phyloP scores from a whole-genome alignment of 129 eudicot species.

The Flaveria linearis region DNA sequence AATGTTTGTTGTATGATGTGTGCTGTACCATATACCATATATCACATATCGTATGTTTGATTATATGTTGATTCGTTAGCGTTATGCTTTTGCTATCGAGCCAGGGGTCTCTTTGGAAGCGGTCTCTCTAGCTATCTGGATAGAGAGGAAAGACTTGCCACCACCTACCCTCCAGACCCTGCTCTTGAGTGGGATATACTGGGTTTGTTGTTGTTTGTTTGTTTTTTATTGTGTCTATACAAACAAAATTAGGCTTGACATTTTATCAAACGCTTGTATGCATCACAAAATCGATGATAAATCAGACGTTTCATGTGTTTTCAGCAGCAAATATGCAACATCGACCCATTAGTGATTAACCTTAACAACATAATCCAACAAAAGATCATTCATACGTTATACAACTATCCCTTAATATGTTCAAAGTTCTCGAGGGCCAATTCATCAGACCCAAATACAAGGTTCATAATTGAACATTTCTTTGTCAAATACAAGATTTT shows the following conservation, averaged over 20 bases:
- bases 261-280: not conserved
- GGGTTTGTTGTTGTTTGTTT: too few species aligned
- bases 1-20: too few species aligned
- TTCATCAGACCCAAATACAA: conserved; percentile 24
- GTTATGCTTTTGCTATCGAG: too few species aligned
- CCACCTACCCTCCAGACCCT: too few species aligned
- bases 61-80: too few species aligned
- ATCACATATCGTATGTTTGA: too few species aligned
- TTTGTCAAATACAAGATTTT: conserved; percentile 21
- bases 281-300: not conserved
- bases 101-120: too few species aligned
- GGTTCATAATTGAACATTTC: conserved; percentile 17
- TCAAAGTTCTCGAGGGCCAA: not conserved
- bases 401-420: conserved; percentile 9
- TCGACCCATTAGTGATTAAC: not conserved
- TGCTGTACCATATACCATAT: too few species aligned
- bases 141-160: too few species aligned
- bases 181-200: too few species aligned
- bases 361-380: not conserved
- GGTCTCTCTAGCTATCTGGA: too few species aligned
- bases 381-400: not conserved
- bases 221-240: too few species aligned
- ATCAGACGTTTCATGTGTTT: not conserved
- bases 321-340: not conserved
- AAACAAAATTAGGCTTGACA: not conserved